These are phyloP conservation scores for Sclerotinia subarctica DNA, from an alignment of 2,329 filamentous ascomycete species.

Conservation along the genomic window DNA sequence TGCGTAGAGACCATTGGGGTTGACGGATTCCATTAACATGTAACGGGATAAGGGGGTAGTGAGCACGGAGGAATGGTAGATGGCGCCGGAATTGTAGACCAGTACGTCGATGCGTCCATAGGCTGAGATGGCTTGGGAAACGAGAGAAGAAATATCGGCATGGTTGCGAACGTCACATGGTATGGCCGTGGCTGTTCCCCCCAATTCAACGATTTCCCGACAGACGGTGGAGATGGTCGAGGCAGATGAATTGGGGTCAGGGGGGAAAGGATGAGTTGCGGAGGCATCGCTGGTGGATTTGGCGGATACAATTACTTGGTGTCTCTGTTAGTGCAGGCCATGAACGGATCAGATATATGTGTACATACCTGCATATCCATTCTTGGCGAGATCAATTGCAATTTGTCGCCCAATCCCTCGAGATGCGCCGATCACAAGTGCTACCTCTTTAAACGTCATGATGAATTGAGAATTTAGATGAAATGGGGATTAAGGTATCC, in stretches of 20 bases:
- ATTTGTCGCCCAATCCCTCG: slow-evolving; percentile 75
- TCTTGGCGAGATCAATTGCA: slow-evolving; percentile 70
- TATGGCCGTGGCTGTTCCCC: slow-evolving; percentile 64
- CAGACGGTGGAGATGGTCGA: slow-evolving; percentile 82
- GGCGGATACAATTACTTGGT: slow-evolving; percentile 60
- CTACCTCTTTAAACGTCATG: slow-evolving; percentile 46
- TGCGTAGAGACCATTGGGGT: slow-evolving; percentile 72
- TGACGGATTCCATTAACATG: slow-evolving; percentile 72
- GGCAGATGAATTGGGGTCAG: slow-evolving; percentile 69
- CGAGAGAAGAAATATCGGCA: slow-evolving; percentile 55
- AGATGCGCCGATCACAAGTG: slow-evolving; percentile 71
- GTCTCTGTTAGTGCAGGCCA: slow-evolving; percentile 5
- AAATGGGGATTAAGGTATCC: not conserved
- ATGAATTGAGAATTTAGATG: not conserved
- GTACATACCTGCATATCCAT: slow-evolving; percentile 63
- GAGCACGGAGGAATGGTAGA: slow-evolving; percentile 77
- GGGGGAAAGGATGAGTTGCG: slow-evolving; percentile 60
- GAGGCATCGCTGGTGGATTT: slow-evolving; percentile 67
- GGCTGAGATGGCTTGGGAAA: slow-evolving; percentile 47
- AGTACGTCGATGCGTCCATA: slow-evolving; percentile 63
- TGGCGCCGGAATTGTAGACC: slow-evolving; percentile 80
- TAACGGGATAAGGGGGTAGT: slow-evolving; percentile 74
- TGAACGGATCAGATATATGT: not conserved
- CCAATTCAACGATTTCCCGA: slow-evolving; percentile 64
- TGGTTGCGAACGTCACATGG: slow-evolving; percentile 66